Percentiles rank a stretch among this genome's conserved stretches.
Evolutionary conservation across 2,329 filamentous ascomycete species (phyloP).

Genomic region (Hymenoscyphus occultus): DNA sequence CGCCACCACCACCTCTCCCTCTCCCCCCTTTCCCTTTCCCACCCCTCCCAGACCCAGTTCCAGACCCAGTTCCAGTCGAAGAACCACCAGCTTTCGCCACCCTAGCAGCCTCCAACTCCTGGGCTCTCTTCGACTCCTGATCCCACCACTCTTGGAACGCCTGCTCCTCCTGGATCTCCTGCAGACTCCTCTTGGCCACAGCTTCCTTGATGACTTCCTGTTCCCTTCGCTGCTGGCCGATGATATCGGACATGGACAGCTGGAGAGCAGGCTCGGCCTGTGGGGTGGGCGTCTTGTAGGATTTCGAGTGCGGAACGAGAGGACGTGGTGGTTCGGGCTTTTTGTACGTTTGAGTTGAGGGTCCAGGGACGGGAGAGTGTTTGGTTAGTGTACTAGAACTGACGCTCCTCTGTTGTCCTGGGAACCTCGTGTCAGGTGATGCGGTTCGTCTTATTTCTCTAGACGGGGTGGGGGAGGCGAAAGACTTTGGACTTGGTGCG

Average conservation of each 20-base stretch:
- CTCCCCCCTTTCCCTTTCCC: too few species aligned
- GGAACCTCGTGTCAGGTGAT: conserved; percentile 61
- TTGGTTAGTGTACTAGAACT: conserved; percentile 21
- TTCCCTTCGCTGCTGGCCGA: conserved; percentile 80
- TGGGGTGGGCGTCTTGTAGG: conserved; percentile 54
- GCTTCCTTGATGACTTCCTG: conserved; percentile 81
- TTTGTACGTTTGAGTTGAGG: conserved; percentile 17
- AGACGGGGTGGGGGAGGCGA: conserved; percentile 22
- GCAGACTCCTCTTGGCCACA: conserved; percentile 79
- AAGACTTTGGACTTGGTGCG: conserved; percentile 30
- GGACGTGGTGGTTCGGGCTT: conserved; percentile 36
- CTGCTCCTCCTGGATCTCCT: conserved; percentile 96
- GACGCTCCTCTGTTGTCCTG: conserved; percentile 47
- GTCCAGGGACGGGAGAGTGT: conserved; percentile 13
- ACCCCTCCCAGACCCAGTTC: too few species aligned
- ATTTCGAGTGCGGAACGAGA: conserved; percentile 58
- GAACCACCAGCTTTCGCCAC: conserved; percentile 14
- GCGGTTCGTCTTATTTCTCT: conserved; percentile 47
- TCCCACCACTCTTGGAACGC: conserved; percentile 98
- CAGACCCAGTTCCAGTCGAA: too few species aligned
- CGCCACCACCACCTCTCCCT: too few species aligned
- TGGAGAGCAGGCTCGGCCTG: conserved; percentile 64
- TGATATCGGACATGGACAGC: conserved; percentile 81
- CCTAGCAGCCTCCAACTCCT: conserved; percentile 38
- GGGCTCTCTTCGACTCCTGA: conserved; percentile 71